These are phyloP conservation scores for Barnettozyma siamensis DNA, from an alignment of 805 yeast genomes.

Conservation along the genomic window DNA sequence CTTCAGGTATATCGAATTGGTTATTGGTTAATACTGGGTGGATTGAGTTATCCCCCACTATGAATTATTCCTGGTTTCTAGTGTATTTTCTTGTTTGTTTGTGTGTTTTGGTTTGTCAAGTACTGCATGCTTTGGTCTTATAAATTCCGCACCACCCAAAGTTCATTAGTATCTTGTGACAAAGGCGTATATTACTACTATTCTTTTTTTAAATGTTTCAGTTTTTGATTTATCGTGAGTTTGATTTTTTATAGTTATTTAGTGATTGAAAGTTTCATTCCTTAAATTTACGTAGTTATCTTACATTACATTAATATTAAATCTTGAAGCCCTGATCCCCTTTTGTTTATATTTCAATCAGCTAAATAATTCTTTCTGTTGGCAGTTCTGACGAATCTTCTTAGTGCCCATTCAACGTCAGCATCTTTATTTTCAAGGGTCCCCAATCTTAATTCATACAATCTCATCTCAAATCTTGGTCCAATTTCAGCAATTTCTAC, in stretches of 20 bases:
- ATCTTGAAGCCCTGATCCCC: too few relatives aligned
- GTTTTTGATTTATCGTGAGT: not conserved
- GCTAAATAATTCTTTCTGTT: slow-evolving; percentile 83
- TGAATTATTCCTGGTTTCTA: not conserved
- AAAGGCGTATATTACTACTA: not conserved
- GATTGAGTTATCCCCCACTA: slow-evolving; percentile 1
- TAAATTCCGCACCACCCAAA: not conserved
- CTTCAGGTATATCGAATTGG: too few relatives aligned
- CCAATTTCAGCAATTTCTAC: slow-evolving; percentile 96
- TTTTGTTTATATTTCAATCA: slow-evolving; percentile 9
- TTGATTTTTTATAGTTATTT: not conserved
- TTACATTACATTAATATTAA: not conserved
- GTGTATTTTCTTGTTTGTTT: not conserved
- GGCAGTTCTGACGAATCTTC: slow-evolving; percentile 92
- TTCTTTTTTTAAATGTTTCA: not conserved
- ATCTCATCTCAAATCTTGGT: slow-evolving; percentile 96
- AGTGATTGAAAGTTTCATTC: not conserved
- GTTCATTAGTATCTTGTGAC: not conserved
- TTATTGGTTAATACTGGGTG: too few relatives aligned
- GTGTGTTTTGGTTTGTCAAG: not conserved
- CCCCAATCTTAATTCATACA: slow-evolving; percentile 83
- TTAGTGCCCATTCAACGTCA: slow-evolving; percentile 94
- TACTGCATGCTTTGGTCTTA: too few relatives aligned
- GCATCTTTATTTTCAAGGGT: slow-evolving; percentile 94
- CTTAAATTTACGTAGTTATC: not conserved